Percentiles rank a stretch among this genome's conserved stretches.
These are phyloP conservation scores for Krasilnikovozyma curviuscula DNA, from an alignment of 768 basidiomycete species.

Conservation along the genomic window DNA sequence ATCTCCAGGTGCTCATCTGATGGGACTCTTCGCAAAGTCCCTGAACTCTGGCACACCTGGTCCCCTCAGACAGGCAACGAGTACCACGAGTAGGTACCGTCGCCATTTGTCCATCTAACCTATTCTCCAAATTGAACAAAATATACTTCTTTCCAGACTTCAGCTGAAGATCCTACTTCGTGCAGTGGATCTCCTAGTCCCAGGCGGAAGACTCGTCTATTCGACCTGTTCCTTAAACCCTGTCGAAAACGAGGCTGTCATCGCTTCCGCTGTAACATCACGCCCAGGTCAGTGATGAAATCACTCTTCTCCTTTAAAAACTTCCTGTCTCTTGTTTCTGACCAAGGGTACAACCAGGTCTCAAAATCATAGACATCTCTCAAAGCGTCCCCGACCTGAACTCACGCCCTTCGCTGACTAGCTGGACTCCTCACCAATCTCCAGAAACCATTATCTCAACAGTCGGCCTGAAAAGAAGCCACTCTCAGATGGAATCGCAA, in stretches of 20 bases:
- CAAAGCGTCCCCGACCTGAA: conserved; percentile 46
- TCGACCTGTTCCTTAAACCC: conserved; percentile 97
- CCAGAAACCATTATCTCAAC: too few species aligned
- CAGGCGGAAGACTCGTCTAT: conserved; percentile 82
- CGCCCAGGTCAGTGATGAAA: too few species aligned
- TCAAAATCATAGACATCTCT: conserved; percentile 61
- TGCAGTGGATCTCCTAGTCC: conserved; percentile 71
- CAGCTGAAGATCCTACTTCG: conserved; percentile 86
- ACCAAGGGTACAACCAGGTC: too few species aligned
- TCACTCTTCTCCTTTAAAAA: too few species aligned
- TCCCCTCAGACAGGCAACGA: conserved; percentile 72
- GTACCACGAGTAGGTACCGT: conserved; percentile 61
- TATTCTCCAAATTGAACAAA: too few species aligned
- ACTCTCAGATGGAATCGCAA: conserved; percentile 37
- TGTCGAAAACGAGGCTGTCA: conserved; percentile 88
- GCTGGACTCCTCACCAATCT: conserved; percentile 71
- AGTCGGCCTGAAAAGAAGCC: conserved; percentile 28
- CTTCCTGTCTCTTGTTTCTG: too few species aligned
- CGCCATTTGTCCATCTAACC: neutral
- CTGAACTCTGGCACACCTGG: conserved; percentile 89
- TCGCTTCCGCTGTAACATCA: conserved; percentile 68
- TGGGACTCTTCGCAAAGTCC: conserved; percentile 83
- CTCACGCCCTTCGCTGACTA: conserved; percentile 51
- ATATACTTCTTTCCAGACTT: conserved; percentile 46
- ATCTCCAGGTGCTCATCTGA: conserved; percentile 54